phyloP scores from a whole-genome alignment of 106 monocot species.

The Triglochin maritima region DNA sequence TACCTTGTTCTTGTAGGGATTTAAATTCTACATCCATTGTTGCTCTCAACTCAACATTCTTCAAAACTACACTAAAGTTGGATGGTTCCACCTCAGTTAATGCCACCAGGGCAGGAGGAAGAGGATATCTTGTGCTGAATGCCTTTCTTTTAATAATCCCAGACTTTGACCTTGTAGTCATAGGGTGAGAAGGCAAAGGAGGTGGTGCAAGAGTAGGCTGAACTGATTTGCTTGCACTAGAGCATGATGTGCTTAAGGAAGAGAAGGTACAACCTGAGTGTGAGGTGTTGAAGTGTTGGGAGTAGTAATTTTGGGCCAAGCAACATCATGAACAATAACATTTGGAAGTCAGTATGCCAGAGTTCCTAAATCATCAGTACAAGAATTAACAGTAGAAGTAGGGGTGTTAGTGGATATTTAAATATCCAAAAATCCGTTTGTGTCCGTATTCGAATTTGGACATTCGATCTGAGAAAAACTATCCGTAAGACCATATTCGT shows the following conservation, averaged over 20 bases:
- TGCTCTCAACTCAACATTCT: not conserved
- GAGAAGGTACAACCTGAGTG: not conserved
- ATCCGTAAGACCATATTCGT: no score
- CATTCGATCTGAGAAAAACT: no score
- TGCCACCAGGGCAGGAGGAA: not conserved
- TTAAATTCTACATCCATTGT: not conserved
- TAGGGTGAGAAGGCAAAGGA: not conserved
- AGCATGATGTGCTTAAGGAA: not conserved
- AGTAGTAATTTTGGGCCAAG: not conserved
- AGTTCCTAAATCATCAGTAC: not conserved
- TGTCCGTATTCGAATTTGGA: no score
- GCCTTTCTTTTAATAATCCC: not conserved
- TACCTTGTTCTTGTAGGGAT: not conserved
- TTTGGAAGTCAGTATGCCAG: no score
- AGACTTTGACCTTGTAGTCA: not conserved
- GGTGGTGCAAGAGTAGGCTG: not conserved
- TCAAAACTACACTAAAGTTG: not conserved
- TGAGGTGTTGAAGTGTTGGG: not conserved
- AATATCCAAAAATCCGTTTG: no score
- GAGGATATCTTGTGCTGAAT: not conserved
- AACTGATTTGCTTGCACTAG: not conserved
- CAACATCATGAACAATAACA: not conserved
- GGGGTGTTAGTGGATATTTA: no score
- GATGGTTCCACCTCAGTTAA: no score
- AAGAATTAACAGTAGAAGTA: not conserved